These are phyloP conservation scores for Grosmannia serpens DNA, from an alignment of 2,329 filamentous ascomycete species.

Conservation along the genomic window DNA sequence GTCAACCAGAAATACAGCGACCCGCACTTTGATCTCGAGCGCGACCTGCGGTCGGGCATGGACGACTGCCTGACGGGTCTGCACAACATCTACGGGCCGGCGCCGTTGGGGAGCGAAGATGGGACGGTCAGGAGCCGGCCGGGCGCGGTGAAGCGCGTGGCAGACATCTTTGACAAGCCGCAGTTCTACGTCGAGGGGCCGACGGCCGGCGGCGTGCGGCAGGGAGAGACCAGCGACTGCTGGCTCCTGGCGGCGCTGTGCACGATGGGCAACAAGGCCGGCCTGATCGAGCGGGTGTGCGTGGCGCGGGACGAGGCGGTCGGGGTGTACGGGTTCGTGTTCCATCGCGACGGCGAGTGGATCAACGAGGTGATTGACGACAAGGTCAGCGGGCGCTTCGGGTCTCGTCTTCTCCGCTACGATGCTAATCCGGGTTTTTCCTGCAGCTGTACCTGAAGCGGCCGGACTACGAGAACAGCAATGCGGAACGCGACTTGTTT, in stretches of 20 bases:
- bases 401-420: neutral
- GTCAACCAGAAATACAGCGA: constrained; percentile 81
- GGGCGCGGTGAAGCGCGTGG: constrained; percentile 54
- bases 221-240: constrained; percentile 70
- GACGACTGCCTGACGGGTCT: constrained; percentile 34
- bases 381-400: constrained; percentile 18
- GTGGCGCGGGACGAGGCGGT: constrained; percentile 61
- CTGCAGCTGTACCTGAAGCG: constrained; percentile 38
- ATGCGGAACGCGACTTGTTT: constrained; percentile 34
- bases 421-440: neutral
- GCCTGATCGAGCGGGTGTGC: constrained; percentile 61
- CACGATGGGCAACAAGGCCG: constrained; percentile 62
- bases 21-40: constrained; percentile 76
- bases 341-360: constrained; percentile 71
- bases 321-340: constrained; percentile 78
- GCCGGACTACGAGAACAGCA: constrained; percentile 49
- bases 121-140: constrained; percentile 24
- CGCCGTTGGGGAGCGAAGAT: neutral
- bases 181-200: constrained; percentile 69
- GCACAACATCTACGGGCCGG: constrained; percentile 3
- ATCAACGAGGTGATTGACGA: constrained; percentile 47
- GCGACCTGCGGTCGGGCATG: constrained; percentile 52
- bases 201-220: constrained; percentile 65
- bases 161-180: constrained; percentile 65
- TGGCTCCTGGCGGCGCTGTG: constrained; percentile 77